phyloP scores from a whole-genome alignment of 129 eudicot species.

The Centella asiatica region DNA sequence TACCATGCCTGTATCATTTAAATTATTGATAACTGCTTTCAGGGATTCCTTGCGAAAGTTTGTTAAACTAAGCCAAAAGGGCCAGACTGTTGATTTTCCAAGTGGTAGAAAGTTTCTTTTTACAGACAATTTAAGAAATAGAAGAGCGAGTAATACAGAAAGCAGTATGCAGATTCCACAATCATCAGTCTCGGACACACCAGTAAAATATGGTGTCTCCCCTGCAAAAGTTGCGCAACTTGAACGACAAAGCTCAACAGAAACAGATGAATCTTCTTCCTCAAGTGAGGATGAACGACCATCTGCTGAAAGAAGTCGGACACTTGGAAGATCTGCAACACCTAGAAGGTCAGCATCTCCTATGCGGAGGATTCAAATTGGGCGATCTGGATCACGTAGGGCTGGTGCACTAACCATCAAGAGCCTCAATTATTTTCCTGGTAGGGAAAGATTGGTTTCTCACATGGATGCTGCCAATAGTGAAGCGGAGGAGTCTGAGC shows the following conservation, averaged over 20 bases:
- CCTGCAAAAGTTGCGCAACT: slow-evolving; percentile 70
- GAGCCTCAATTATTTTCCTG: slow-evolving; percentile 62
- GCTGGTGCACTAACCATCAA: slow-evolving; percentile 71
- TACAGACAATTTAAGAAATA: slow-evolving; percentile 18
- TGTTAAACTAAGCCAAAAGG: slow-evolving; percentile 30
- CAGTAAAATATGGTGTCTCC: slow-evolving; percentile 47
- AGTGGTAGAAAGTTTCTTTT: slow-evolving; percentile 9
- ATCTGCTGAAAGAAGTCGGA: slow-evolving; percentile 67
- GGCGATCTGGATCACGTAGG: slow-evolving; percentile 88
- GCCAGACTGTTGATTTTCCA: slow-evolving; percentile 10
- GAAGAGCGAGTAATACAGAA: slow-evolving; percentile 11
- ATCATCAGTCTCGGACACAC: slow-evolving; percentile 32
- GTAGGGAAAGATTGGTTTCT: slow-evolving; percentile 49
- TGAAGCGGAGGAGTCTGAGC: slow-evolving; percentile 58
- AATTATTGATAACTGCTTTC: slow-evolving; percentile 23
- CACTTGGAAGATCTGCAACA: slow-evolving; percentile 53
- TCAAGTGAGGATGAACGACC: slow-evolving; percentile 73
- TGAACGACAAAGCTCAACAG: slow-evolving; percentile 63
- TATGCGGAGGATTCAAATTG: slow-evolving; percentile 88
- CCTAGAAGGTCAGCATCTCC: slow-evolving; percentile 97
- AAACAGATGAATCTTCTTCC: slow-evolving; percentile 49
- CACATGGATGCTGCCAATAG: slow-evolving; percentile 50
- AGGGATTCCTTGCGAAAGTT: slow-evolving; percentile 51
- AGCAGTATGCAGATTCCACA: slow-evolving; percentile 8
- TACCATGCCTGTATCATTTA: slow-evolving; percentile 11